phyloP scores from a whole-genome alignment of 202 grass and related monocot species.

The Bolboschoenoplectus hybrid region DNA sequence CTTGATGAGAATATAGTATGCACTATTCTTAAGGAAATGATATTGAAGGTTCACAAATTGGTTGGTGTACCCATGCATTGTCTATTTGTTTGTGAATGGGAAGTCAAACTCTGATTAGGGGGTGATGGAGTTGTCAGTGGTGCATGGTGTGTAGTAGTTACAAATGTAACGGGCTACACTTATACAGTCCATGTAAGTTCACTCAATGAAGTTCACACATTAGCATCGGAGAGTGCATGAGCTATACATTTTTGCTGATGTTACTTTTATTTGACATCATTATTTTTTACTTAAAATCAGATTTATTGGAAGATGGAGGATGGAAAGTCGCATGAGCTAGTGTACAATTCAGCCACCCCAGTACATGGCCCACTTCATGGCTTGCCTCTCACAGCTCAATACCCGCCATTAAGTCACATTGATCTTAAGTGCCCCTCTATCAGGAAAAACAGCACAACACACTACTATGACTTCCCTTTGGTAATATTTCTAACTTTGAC shows the following conservation, averaged over 20 bases:
- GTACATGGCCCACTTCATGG: too few relatives aligned
- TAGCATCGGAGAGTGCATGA: not conserved
- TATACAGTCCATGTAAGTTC: conserved; percentile 93
- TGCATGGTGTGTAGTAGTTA: conserved; percentile 93
- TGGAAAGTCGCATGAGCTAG: conserved; percentile 55
- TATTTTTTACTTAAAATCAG: conserved; percentile 43
- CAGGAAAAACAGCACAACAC: conserved; percentile 88
- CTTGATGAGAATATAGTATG: conserved; percentile 62
- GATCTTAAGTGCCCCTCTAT: conserved; percentile 70
- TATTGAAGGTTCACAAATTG: conserved; percentile 60
- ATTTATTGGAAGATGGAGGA: conserved; percentile 89
- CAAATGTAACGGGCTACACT: conserved; percentile 91
- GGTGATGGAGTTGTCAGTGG: conserved; percentile 69
- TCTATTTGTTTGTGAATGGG: conserved; percentile 92
- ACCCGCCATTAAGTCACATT: conserved; percentile 62
- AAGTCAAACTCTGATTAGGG: conserved; percentile 86
- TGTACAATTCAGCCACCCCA: conserved; percentile 66
- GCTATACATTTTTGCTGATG: not conserved
- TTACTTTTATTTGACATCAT: conserved; percentile 9
- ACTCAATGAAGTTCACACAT: conserved; percentile 40
- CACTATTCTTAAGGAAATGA: conserved; percentile 75
- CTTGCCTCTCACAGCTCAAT: too few relatives aligned
- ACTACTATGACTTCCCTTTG: conserved; percentile 87
- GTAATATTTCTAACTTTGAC: conserved; percentile 20
- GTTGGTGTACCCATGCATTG: conserved; percentile 93